Percentiles rank a stretch among this genome's conserved stretches.
These are phyloP conservation scores for Dianthus caryophyllus DNA, from an alignment of 148 eudicot species.

Conservation along the genomic window DNA sequence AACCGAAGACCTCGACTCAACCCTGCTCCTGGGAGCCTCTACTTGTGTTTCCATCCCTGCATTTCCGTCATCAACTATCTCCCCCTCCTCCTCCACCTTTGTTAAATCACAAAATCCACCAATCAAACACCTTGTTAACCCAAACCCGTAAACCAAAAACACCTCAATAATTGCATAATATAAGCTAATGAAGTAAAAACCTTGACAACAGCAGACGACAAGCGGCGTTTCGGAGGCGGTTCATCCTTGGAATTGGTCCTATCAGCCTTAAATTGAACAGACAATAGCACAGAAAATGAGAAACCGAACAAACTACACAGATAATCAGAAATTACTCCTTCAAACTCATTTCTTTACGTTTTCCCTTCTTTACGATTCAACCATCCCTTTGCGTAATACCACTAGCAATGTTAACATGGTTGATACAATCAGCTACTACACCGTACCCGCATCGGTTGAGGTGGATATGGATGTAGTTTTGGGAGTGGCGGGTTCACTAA, in stretches of 20 bases:
- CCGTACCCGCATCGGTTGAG: no score
- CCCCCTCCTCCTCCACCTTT: conserved; percentile 79
- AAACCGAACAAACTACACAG: not conserved
- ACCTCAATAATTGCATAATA: not conserved
- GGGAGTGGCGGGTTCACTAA: no score
- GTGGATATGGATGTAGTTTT: no score
- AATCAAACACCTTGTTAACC: not conserved
- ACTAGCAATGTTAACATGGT: no score
- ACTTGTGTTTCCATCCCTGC: conserved; percentile 23
- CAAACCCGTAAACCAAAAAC: not conserved
- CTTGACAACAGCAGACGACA: conserved; percentile 87
- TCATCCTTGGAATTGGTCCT: conserved; percentile 59
- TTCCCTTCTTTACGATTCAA: no score
- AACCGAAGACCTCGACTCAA: conserved; percentile 37
- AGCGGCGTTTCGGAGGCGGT: conserved; percentile 70
- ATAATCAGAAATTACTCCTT: no score
- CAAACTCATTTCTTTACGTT: no score
- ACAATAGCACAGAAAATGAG: not conserved
- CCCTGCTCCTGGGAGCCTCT: conserved; percentile 37
- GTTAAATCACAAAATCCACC: conserved; percentile 11
- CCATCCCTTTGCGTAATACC: no score
- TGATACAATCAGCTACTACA: no score
- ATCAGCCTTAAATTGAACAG: conserved; percentile 48
- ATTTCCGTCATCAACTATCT: conserved; percentile 33
- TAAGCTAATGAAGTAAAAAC: conserved; percentile 23